Evolutionary conservation across 1,284 basidiomycete species (phyloP).

Genomic region (Ustilago cynodontis): DNA sequence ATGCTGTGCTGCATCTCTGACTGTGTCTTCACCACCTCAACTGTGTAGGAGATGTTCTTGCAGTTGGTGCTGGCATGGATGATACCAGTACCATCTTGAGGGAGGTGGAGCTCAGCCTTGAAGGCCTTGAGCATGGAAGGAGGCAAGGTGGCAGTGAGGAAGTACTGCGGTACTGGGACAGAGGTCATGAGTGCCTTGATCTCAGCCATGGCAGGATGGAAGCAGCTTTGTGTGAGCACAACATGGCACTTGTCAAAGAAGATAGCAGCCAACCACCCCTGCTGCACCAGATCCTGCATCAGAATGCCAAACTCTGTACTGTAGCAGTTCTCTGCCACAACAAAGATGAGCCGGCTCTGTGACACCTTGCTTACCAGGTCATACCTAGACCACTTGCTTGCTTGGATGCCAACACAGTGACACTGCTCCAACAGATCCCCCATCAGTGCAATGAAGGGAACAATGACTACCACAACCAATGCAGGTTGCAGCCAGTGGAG

Average conservation of each 20-base stretch:
- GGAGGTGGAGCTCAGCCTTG: conserved; percentile 4
- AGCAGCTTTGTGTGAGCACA: not conserved
- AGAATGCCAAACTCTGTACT: not conserved
- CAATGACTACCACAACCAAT: not conserved
- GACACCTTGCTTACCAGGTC: not conserved
- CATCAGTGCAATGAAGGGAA: conserved; percentile 6
- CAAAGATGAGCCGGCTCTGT: not conserved
- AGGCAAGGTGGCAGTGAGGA: conserved; percentile 8
- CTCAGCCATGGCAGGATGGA: not conserved
- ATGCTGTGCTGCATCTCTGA: not conserved
- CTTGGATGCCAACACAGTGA: conserved; percentile 1
- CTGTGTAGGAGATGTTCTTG: conserved; percentile 7
- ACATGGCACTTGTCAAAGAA: conserved; percentile 18
- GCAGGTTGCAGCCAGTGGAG: conserved; percentile 5
- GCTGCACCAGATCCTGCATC: conserved; percentile 1
- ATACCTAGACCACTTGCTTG: not conserved
- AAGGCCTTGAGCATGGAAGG: conserved; percentile 2
- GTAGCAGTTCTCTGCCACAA: conserved; percentile 11
- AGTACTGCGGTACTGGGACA: conserved; percentile 2
- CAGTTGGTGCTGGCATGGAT: conserved; percentile 8
- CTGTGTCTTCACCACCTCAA: not conserved
- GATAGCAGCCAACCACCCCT: conserved; percentile 6
- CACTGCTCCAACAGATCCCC: conserved; percentile 3
- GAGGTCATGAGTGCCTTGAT: conserved; percentile 6
- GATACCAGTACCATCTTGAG: not conserved